phyloP scores from a whole-genome alignment of 768 basidiomycete genomes.

The Panus rudis region DNA sequence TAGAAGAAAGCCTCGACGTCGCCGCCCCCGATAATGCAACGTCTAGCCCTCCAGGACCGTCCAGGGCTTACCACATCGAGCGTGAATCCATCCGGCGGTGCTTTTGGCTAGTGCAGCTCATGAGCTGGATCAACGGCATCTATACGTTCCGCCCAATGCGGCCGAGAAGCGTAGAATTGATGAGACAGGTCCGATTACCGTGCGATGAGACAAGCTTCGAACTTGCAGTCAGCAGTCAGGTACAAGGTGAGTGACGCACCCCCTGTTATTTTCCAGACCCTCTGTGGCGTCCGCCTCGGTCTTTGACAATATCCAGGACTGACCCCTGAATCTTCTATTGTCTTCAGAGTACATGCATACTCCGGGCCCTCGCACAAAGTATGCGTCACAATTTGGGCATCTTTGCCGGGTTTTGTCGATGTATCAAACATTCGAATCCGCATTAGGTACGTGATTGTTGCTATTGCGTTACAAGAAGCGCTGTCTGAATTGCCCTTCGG shows the following conservation, averaged over 20 bases:
- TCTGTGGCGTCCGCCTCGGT: neutral
- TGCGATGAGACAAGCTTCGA: slow-evolving; percentile 80
- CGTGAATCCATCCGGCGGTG: slow-evolving; percentile 76
- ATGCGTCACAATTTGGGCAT: slow-evolving; percentile 70
- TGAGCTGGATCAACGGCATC: slow-evolving; percentile 42
- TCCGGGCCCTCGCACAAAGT: slow-evolving; percentile 51
- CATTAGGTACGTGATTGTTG: slow-evolving; percentile 34
- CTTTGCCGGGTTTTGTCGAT: slow-evolving; percentile 63
- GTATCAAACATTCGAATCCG: slow-evolving; percentile 52
- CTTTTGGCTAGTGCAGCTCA: slow-evolving; percentile 70
- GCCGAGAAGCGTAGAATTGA: slow-evolving; percentile 24
- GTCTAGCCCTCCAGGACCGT: slow-evolving; percentile 50
- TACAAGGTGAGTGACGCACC: neutral
- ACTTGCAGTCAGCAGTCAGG: slow-evolving; percentile 26
- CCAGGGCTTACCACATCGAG: slow-evolving; percentile 57
- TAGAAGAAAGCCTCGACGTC: slow-evolving; percentile 61
- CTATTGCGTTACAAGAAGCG: neutral
- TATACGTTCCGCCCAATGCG: slow-evolving; percentile 30
- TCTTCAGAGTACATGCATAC: slow-evolving; percentile 62
- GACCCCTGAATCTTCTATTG: neutral
- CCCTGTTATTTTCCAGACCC: neutral
- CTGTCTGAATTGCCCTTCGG: neutral
- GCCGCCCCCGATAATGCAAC: slow-evolving; percentile 56
- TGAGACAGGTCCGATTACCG: slow-evolving; percentile 56
- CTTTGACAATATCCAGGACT: no score